Evolutionary conservation across 208 protist species (phyloP).

Genomic region (Trypanosoma grayi): DNA sequence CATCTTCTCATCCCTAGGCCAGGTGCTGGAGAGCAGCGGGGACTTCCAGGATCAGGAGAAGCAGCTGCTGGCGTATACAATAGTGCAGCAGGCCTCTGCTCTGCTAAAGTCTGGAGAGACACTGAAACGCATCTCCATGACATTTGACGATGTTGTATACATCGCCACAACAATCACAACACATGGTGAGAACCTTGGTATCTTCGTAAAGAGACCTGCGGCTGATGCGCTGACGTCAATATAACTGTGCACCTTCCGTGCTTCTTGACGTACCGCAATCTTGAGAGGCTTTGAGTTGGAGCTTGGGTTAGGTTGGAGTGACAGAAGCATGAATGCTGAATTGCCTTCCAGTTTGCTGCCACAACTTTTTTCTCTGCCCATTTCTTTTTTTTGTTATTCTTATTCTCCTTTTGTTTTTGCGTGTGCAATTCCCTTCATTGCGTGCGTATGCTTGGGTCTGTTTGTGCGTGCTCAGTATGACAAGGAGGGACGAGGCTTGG

Average conservation of each 20-base stretch:
- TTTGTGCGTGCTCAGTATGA: slow-evolving; percentile 8
- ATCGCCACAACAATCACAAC: slow-evolving; percentile 63
- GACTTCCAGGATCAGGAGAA: slow-evolving; percentile 72
- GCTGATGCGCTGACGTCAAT: slow-evolving; percentile 15
- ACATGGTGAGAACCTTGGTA: slow-evolving; percentile 45
- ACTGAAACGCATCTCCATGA: slow-evolving; percentile 75
- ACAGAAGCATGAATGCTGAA: background rate
- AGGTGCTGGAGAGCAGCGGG: slow-evolving; percentile 72
- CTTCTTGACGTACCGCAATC: background rate
- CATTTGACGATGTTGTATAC: slow-evolving; percentile 71
- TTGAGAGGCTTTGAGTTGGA: background rate
- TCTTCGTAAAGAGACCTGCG: slow-evolving; percentile 57
- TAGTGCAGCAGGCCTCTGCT: slow-evolving; percentile 62
- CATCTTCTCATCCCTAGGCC: slow-evolving; percentile 58
- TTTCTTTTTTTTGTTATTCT: background rate
- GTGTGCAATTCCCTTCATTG: slow-evolving; percentile 3
- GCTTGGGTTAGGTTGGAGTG: background rate
- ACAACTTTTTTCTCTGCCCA: slow-evolving; percentile 2
- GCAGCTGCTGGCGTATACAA: slow-evolving; percentile 65
- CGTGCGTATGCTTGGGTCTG: background rate
- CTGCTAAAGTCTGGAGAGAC: slow-evolving; percentile 52
- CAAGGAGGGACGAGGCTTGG: slow-evolving; percentile 1
- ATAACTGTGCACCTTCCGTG: background rate
- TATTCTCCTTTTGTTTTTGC: background rate
- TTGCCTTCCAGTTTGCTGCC: background rate